phyloP scores from a whole-genome alignment of 208 protist genomes.

The Leishmania lainsoni region DNA sequence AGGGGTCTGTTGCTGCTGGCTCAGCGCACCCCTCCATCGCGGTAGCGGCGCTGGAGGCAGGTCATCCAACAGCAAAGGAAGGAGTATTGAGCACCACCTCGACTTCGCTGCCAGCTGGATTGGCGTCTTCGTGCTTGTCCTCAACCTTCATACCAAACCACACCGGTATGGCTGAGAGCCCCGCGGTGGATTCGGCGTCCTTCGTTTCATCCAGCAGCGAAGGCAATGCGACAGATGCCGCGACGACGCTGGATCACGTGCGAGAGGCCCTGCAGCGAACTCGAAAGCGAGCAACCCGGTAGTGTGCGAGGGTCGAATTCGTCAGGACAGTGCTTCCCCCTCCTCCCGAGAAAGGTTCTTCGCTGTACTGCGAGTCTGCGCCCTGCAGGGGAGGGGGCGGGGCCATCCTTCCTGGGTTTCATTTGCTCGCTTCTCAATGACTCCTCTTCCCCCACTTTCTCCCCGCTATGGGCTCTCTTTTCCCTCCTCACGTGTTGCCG shows the following conservation, averaged over 20 bases:
- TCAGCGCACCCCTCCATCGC: not conserved
- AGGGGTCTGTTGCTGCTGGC: not conserved
- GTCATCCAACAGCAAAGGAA: not conserved
- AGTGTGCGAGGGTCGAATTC: not conserved
- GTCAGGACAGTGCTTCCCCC: not conserved
- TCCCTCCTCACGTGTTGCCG: not conserved
- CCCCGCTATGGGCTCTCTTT: not conserved
- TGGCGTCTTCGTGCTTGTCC: not conserved
- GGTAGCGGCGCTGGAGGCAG: not conserved
- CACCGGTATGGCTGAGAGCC: not conserved
- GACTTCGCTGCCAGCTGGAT: not conserved
- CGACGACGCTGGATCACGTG: conserved; percentile 36
- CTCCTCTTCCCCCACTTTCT: not conserved
- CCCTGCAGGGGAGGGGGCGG: not conserved
- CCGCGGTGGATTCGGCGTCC: not conserved
- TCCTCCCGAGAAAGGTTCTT: not conserved
- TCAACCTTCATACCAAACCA: not conserved
- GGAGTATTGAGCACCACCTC: not conserved
- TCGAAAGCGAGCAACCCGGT: conserved; percentile 10
- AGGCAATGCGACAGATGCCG: conserved; percentile 8
- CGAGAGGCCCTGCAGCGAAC: conserved; percentile 41
- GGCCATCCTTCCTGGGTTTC: too few relatives aligned
- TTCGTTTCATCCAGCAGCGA: not conserved
- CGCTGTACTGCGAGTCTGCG: not conserved
- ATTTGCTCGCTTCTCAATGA: not conserved